Conservation (phyloP, 345 rosid genomes). For the Dipteronia sinensis region DNA sequence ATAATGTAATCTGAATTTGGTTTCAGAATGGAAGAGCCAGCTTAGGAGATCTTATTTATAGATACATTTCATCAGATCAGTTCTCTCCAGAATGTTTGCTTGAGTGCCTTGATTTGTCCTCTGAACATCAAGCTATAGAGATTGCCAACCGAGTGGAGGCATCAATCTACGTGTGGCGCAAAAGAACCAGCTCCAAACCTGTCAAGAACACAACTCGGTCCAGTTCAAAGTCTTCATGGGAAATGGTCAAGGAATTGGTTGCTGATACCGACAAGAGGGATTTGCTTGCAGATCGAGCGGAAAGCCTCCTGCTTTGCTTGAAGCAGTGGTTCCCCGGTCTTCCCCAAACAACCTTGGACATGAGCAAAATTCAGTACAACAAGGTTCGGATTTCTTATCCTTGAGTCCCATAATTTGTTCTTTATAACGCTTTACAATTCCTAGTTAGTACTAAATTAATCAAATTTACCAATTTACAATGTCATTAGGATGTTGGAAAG, state of each 20-base stretch:
- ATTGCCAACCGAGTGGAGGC: conserved; percentile 91
- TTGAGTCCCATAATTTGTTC: neutral
- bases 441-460: neutral
- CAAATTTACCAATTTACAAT: neutral
- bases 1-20: conserved; percentile 19
- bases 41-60: conserved; percentile 82
- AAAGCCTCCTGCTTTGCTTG: conserved; percentile 77
- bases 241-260: conserved; percentile 85
- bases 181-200: conserved; percentile 55
- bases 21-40: conserved; percentile 85
- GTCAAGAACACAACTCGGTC: conserved; percentile 38
- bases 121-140: conserved; percentile 94
- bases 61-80: conserved; percentile 80
- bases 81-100: conserved; percentile 87
- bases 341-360: conserved; percentile 91
- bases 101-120: conserved; percentile 86
- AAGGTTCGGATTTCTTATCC: conserved; percentile 45
- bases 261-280: conserved; percentile 84
- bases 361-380: conserved; percentile 96
- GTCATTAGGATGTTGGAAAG: conserved; percentile 83
- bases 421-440: neutral
- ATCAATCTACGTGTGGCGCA: conserved; percentile 76
- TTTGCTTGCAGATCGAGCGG: conserved; percentile 84
- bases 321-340: conserved; percentile 93
- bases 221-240: conserved; percentile 86